Evolutionary conservation across 2,329 filamentous ascomycete genomes (phyloP).

Genomic region (Aspergillus eucalypticola): DNA sequence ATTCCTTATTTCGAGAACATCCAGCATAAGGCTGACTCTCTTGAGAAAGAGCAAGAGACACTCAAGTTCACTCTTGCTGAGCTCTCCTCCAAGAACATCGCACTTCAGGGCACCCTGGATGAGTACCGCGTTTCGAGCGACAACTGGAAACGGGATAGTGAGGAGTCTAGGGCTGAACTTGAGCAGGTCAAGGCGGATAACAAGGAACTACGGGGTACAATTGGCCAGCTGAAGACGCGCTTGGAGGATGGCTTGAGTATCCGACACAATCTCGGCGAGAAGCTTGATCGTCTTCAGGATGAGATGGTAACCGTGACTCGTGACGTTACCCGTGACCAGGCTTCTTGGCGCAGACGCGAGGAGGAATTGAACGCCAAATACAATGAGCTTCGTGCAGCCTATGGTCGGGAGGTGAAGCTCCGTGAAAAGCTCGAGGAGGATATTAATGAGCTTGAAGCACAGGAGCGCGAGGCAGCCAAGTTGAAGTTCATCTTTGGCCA

Average conservation of each 20-base stretch:
- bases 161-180: constrained; percentile 49
- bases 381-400: constrained; percentile 56
- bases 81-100: constrained; percentile 60
- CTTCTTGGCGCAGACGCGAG: constrained; percentile 69
- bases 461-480: constrained; percentile 75
- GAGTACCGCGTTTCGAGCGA: constrained; percentile 64
- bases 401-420: constrained; percentile 69
- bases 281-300: constrained; percentile 81
- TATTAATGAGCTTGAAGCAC: constrained; percentile 62
- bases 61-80: constrained; percentile 55
- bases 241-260: constrained; percentile 83
- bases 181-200: constrained; percentile 62
- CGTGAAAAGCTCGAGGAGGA: constrained; percentile 62
- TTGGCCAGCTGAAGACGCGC: constrained; percentile 73
- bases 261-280: constrained; percentile 78
- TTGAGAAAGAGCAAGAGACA: constrained; percentile 67
- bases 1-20: constrained; percentile 65
- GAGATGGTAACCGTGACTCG: constrained; percentile 79
- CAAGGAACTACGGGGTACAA: constrained; percentile 71
- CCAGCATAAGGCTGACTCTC: constrained; percentile 66
- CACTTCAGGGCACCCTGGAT: constrained; percentile 61
- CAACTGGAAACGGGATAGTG: constrained; percentile 60
- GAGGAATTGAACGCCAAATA: constrained; percentile 57
- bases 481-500: constrained; percentile 76
- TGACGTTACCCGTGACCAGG: constrained; percentile 80